phyloP scores from a whole-genome alignment of 495 filamentous ascomycete genomes.

The Lophiostoma macrostomum region DNA sequence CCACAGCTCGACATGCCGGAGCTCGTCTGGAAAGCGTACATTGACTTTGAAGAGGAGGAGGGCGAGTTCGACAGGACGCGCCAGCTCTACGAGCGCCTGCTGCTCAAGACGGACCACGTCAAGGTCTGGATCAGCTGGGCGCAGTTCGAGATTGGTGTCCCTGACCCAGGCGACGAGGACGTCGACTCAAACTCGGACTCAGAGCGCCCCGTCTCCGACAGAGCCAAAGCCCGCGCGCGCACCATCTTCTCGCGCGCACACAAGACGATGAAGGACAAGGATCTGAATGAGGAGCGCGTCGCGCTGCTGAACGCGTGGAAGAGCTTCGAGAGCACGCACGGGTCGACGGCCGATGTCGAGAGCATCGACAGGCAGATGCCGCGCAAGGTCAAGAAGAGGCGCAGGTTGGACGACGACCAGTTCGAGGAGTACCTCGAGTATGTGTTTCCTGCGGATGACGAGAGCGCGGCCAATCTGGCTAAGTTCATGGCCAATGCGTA shows the following conservation, averaged over 20 bases:
- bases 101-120: conserved; percentile 92
- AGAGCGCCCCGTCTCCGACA: conserved; percentile 71
- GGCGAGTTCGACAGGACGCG: conserved; percentile 81
- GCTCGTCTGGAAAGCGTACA: conserved; percentile 93
- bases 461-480: conserved; percentile 77
- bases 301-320: conserved; percentile 88
- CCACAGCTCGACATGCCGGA: conserved; percentile 94
- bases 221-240: conserved; percentile 76
- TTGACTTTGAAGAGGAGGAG: conserved; percentile 95
- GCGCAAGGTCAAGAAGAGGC: conserved; percentile 85
- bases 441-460: conserved; percentile 94
- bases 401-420: conserved; percentile 88
- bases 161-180: conserved; percentile 61
- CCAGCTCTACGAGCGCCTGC: conserved; percentile 82
- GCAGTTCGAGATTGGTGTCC: conserved; percentile 89
- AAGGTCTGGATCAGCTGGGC: conserved; percentile 99
- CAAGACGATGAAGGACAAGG: conserved; percentile 85
- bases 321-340: conserved; percentile 82
- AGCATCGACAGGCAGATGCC: conserved; percentile 92
- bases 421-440: conserved; percentile 99
- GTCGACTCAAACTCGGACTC: conserved; percentile 56
- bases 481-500: conserved; percentile 81
- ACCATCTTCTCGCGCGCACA: conserved; percentile 82
- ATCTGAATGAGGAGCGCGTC: conserved; percentile 83
- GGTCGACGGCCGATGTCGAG: conserved; percentile 71